Percentiles rank a stretch among this genome's conserved stretches.
Evolutionary conservation across 768 basidiomycete species (phyloP).

Genomic region (Solioccasus polychromus): DNA sequence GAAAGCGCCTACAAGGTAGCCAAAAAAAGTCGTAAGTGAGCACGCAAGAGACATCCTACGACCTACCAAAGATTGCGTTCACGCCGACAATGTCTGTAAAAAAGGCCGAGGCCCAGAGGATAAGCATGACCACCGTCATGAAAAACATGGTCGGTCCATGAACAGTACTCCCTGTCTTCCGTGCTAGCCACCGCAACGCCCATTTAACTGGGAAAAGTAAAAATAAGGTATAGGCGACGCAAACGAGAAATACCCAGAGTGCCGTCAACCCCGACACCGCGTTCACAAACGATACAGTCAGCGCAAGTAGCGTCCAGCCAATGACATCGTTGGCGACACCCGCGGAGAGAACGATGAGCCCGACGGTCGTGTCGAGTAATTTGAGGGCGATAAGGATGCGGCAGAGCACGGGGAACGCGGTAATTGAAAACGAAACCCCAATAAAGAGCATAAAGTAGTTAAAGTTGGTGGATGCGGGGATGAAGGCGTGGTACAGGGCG

Average conservation of each 20-base stretch:
- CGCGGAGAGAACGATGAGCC: constrained; percentile 87
- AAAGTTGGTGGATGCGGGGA: constrained; percentile 57
- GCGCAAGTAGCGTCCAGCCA: constrained; percentile 85
- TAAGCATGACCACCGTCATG: constrained; percentile 80
- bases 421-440: constrained; percentile 87
- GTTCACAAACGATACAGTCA: constrained; percentile 91
- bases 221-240: constrained; percentile 78
- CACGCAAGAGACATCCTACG: neutral
- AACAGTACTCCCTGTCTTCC: constrained; percentile 73
- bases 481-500: constrained; percentile 74
- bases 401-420: constrained; percentile 87
- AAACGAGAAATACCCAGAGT: constrained; percentile 77
- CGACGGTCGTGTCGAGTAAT: constrained; percentile 88
- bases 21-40: neutral
- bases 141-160: constrained; percentile 84
- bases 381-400: constrained; percentile 88
- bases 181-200: constrained; percentile 67
- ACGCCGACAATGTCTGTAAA: constrained; percentile 96
- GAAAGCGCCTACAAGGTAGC: constrained; percentile 60
- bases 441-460: constrained; percentile 93
- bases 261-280: constrained; percentile 81
- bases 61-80: constrained; percentile 82
- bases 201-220: constrained; percentile 66
- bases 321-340: constrained; percentile 90
- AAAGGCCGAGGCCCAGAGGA: constrained; percentile 85